Percentiles rank a stretch among this genome's conserved stretches.
Evolutionary conservation across 805 yeast genomes (phyloP).

Genomic region (Candida stauntonica): DNA sequence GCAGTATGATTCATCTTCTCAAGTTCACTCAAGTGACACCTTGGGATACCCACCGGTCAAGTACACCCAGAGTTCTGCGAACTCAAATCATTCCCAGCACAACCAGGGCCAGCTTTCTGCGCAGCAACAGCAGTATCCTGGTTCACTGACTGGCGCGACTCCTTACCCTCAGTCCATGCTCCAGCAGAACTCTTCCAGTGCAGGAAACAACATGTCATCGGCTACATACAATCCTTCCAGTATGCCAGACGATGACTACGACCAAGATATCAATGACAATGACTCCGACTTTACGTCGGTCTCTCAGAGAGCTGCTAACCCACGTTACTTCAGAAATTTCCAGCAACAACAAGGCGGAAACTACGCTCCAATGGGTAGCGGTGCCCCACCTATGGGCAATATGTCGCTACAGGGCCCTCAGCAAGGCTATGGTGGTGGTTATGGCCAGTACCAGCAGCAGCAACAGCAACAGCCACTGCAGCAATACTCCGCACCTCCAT

Average conservation of each 20-base stretch:
- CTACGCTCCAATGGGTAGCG: too few species aligned
- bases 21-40: not conserved
- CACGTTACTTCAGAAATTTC: conserved; percentile 41
- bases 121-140: too few species aligned
- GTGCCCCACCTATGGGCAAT: too few species aligned
- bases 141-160: too few species aligned
- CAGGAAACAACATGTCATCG: not conserved
- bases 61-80: not conserved
- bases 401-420: too few species aligned
- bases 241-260: conserved; percentile 17
- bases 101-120: too few species aligned
- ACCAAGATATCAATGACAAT: conserved; percentile 24
- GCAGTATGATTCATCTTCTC: conserved; percentile 8
- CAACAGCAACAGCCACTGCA: conserved; percentile 1
- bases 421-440: conserved; percentile 1
- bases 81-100: not conserved
- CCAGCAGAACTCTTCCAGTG: not conserved
- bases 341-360: too few species aligned
- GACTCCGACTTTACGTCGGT: conserved; percentile 73
- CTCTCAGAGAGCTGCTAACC: conserved; percentile 71
- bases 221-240: not conserved
- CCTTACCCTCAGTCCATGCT: conserved; percentile 9
- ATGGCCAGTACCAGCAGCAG: conserved; percentile 3
- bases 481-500: too few species aligned
- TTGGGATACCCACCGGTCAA: not conserved